Evolutionary conservation across 345 rosid species (phyloP).

Genomic region (Trapa bicornis): DNA sequence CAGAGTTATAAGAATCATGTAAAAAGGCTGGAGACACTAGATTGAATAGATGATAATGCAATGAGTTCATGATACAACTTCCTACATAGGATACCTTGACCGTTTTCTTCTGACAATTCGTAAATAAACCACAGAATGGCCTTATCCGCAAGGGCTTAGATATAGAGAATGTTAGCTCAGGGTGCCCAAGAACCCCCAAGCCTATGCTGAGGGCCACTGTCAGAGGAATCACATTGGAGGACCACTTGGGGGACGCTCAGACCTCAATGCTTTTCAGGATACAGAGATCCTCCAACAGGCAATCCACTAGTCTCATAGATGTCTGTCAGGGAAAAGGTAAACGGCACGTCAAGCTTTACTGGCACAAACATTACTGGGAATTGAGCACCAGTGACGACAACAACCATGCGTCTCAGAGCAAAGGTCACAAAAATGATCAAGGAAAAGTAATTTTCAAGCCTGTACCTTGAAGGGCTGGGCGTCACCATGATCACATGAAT

Average conservation of each 20-base stretch:
- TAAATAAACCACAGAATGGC: background rate
- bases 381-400: background rate
- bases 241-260: background rate
- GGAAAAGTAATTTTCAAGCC: background rate
- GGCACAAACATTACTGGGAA: background rate
- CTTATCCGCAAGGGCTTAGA: background rate
- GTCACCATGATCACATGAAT: background rate
- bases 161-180: background rate
- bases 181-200: background rate
- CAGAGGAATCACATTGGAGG: background rate
- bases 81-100: background rate
- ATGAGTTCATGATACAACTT: background rate
- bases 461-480: constrained; percentile 12
- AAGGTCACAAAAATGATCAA: background rate
- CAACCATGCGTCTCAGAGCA: background rate
- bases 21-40: background rate
- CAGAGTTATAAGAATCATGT: too few species aligned
- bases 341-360: background rate
- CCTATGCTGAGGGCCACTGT: background rate
- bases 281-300: background rate
- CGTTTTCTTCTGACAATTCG: background rate
- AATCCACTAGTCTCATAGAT: background rate
- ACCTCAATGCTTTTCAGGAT: background rate
- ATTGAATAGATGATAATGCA: background rate
- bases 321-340: background rate